phyloP scores from a whole-genome alignment of 2,329 filamentous ascomycete genomes.

The Verticillium albo-atrum region DNA sequence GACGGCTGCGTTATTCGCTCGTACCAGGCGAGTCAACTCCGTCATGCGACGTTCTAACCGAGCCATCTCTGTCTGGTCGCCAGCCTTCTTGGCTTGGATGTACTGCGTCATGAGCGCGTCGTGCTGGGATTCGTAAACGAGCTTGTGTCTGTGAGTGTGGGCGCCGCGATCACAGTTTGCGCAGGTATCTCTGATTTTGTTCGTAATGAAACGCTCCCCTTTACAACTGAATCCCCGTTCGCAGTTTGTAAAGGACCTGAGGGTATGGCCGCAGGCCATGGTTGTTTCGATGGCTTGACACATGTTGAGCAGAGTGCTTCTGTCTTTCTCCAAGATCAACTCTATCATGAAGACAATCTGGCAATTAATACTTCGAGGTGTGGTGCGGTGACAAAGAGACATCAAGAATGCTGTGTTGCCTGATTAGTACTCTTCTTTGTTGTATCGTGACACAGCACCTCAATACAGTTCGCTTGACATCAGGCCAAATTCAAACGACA shows the following conservation, averaged over 20 bases:
- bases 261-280: slow-evolving; percentile 20
- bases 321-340: background rate
- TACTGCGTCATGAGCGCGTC: slow-evolving; percentile 19
- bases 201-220: slow-evolving; percentile 1
- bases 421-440: background rate
- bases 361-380: background rate
- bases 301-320: slow-evolving; percentile 12
- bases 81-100: slow-evolving; percentile 17
- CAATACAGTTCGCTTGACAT: background rate
- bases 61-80: slow-evolving; percentile 17
- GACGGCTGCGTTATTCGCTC: slow-evolving; percentile 18
- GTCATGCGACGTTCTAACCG: slow-evolving; percentile 16
- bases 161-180: slow-evolving; percentile 27
- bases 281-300: slow-evolving; percentile 15
- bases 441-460: background rate
- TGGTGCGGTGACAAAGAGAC: background rate
- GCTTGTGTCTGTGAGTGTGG: slow-evolving; percentile 15
- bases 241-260: slow-evolving; percentile 11
- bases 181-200: slow-evolving; percentile 29
- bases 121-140: slow-evolving; percentile 21
- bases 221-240: slow-evolving; percentile 8
- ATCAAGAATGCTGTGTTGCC: background rate
- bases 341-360: background rate
- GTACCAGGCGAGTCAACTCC: slow-evolving; percentile 12
- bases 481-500: no score